Evolutionary conservation across 2,329 filamentous ascomycete species (phyloP), one percentile per base, ranked within the genome.

Genomic region (Penicillium sp.): DNA sequence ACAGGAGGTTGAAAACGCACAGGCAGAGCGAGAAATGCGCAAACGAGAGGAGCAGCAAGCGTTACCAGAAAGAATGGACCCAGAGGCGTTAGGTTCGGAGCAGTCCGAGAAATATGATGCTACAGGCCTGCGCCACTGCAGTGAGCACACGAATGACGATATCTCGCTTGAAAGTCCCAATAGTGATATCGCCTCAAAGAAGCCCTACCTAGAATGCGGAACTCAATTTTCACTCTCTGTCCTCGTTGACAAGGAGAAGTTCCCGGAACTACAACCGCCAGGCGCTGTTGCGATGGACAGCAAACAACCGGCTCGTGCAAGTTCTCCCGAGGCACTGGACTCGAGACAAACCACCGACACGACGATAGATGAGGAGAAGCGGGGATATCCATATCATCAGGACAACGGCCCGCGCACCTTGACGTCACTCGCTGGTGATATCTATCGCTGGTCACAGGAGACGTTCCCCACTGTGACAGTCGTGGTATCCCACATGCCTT

Each of bases 381-480:
- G 64, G 54, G 56, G 29, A 15, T 42, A 17, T 10, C 12, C 35
- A 2, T 25, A 47, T 19, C 33, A 52, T 21, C 52, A 61, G 45
- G 59, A 52, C 29, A 62, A 57, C n/a, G 74, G 62, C 0, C 68
- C 76, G 15, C 29, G 43, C 17, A 89, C 84, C 0, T 73, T 90
- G 0, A 73, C 80, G 2, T 87, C 85, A 0, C 64, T 86, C 0
- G 56, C 75, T 5, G 62, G 64, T 1, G 71, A 82, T 12, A 56
- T 65, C 0, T 84, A 84, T 56, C 68, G 70, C n/a, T 90, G 86
- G 87, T 76, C 76, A 0, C 85, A 87, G 60, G 86, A 88, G 67
- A 90, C 87, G 0, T 91, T 91, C 48, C 89, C 89, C 0, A 90
- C 88, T 0, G 83, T 84, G 2, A 84, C 85, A 21, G 84, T 85